These are phyloP conservation scores for Rhodotorula mucilaginosa DNA, from an alignment of 1,284 basidiomycete species.

Conservation along the genomic window DNA sequence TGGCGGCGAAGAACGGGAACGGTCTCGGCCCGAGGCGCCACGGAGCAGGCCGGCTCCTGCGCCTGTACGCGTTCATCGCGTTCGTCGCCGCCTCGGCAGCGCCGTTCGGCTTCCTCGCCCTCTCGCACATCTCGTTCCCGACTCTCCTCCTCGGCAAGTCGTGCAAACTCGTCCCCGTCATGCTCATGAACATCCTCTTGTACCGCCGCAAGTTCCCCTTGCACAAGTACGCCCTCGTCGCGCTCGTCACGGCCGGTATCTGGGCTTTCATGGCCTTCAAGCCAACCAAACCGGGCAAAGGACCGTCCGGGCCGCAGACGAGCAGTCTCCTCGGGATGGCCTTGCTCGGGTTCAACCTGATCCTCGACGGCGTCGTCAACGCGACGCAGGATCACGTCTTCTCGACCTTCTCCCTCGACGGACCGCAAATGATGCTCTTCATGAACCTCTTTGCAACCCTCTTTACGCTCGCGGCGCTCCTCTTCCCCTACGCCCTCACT, in stretches of 20 bases:
- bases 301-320: conserved; percentile 42
- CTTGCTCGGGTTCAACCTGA: conserved; percentile 78
- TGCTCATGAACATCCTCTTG: conserved; percentile 86
- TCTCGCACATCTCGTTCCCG: conserved; percentile 95
- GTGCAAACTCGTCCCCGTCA: conserved; percentile 94
- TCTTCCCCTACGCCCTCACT: conserved; percentile 43
- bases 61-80: conserved; percentile 76
- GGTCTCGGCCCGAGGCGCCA: neutral
- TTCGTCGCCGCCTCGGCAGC: conserved; percentile 85
- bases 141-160: conserved; percentile 98
- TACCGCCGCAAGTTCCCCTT: conserved; percentile 72
- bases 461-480: conserved; percentile 49
- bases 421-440: conserved; percentile 99
- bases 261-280: conserved; percentile 87
- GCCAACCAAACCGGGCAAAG: conserved; percentile 43
- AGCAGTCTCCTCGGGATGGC: conserved; percentile 60
- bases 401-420: conserved; percentile 68
- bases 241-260: conserved; percentile 87
- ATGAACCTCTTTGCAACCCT: conserved; percentile 82
- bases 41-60: conserved; percentile 54
- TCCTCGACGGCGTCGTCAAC: conserved; percentile 90
- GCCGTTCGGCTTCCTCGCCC: conserved; percentile 90
- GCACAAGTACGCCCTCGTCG: conserved; percentile 82
- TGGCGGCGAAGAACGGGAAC: neutral
- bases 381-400: conserved; percentile 99